phyloP scores from a whole-genome alignment of 331 rosid genomes.

The Pyrus hybrid region DNA sequence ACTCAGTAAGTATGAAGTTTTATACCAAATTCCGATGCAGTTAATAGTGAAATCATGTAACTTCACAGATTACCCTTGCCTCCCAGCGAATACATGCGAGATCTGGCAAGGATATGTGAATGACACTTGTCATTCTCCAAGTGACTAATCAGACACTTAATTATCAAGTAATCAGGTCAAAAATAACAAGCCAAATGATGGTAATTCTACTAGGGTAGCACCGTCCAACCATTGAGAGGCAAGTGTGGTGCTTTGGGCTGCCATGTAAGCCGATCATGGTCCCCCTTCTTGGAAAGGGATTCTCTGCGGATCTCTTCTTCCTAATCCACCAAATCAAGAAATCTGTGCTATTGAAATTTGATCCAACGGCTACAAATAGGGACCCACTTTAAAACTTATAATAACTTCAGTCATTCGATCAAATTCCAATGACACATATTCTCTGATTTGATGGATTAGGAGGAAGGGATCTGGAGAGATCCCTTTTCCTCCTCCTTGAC shows the following conservation, averaged over 20 bases:
- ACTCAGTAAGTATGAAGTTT: too few relatives aligned
- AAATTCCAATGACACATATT: too few relatives aligned
- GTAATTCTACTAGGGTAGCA: slow-evolving; percentile 24
- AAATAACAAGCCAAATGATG: neutral
- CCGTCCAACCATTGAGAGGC: slow-evolving; percentile 37
- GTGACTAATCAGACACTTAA: neutral
- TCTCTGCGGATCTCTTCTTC: rapidly evolving
- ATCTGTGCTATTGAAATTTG: too few relatives aligned
- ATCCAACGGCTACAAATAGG: too few relatives aligned
- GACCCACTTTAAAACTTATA: too few relatives aligned
- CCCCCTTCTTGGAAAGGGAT: neutral
- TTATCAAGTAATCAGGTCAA: neutral
- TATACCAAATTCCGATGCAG: neutral
- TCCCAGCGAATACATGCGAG: neutral
- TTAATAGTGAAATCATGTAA: neutral
- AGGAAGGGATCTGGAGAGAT: too few relatives aligned
- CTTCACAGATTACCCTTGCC: neutral
- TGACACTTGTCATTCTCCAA: neutral
- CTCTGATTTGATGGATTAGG: too few relatives aligned
- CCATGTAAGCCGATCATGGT: slow-evolving; percentile 20
- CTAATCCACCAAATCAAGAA: too few relatives aligned
- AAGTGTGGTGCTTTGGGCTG: slow-evolving; percentile 12
- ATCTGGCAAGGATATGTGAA: neutral
- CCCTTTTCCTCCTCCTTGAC: neutral
- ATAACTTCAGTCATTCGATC: too few relatives aligned